Evolutionary conservation across 2,329 filamentous ascomycete genomes (phyloP).

Genomic region (Paraconiothyrium brasiliense): DNA sequence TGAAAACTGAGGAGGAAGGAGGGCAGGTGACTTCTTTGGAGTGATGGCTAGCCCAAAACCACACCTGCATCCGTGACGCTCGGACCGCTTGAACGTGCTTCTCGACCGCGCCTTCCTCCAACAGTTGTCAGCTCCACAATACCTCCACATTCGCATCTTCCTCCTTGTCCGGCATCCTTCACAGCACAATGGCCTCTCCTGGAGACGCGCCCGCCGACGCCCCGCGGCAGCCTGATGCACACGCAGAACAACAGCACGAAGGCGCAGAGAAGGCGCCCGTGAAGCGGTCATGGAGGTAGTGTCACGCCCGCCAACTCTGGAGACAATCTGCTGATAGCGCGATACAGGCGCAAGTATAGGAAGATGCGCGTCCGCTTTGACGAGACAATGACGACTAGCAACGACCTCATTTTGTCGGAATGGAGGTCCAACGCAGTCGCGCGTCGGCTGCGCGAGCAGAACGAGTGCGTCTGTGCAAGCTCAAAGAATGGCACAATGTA

Average conservation of each 20-base stretch:
- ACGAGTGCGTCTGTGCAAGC: conserved; percentile 72
- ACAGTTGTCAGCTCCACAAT: conserved; percentile 4
- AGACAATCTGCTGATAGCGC: conserved; percentile 23
- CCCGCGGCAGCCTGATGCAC: conserved; percentile 14
- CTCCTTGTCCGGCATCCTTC: conserved; percentile 10
- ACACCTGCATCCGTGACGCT: conserved; percentile 10
- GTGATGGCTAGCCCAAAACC: conserved; percentile 3
- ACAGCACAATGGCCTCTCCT: conserved; percentile 42
- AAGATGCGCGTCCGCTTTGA: conserved; percentile 87
- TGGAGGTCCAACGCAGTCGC: conserved; percentile 82
- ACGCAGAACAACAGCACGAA: conserved; percentile 25
- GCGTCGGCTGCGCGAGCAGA: conserved; percentile 86
- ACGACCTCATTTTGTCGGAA: conserved; percentile 82
- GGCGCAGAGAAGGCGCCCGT: conserved; percentile 37
- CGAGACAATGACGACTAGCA: conserved; percentile 79
- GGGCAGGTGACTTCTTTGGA: conserved; percentile 9
- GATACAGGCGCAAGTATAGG: conserved; percentile 82
- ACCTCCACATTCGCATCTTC: conserved; percentile 10
- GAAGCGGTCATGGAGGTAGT: conserved; percentile 52
- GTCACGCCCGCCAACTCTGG: conserved; percentile 18
- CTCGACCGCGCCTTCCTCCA: conserved; percentile 2
- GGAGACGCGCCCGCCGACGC: conserved; percentile 22
- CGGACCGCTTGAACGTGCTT: conserved; percentile 7
- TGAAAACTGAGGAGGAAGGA: conserved; percentile 8
- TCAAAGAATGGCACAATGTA: conserved; percentile 13